Base-by-base conservation (phyloP, 2,329 filamentous ascomycete genomes). In the Microascus cirrosus region DNA sequence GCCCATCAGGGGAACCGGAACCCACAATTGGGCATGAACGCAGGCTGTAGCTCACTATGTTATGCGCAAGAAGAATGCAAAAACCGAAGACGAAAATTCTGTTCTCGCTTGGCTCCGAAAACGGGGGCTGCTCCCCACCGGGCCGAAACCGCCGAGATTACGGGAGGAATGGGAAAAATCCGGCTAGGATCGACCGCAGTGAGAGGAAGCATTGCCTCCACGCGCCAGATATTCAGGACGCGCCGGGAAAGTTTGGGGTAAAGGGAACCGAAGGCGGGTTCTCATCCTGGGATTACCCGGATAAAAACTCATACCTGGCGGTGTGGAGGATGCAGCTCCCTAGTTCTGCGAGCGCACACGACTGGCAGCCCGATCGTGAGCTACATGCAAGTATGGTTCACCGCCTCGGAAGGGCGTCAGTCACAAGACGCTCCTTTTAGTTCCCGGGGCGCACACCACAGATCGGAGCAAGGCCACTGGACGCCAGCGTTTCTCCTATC, bases 1-100 rank as follows among this genome's bases (percentile, higher is more conserved):
- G 3, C 36, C 36, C 36, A 12, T n/a, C 18, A 8, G 39, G 25
- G 50, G 20, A 34, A 32, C 8, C 15, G 51, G 12, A 36, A 10
- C 52, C 52, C 51, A 53, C 51, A 53, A 34, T 53, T 53, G 51
- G 51, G 51, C 51, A 53, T 53, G 24, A 53, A 53, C 18, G 45
- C 45, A 24, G 45, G 45, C 20, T 50, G 45, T n/a, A 5, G 11
- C n/a, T 50, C 22, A 20, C 8, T 22, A 20, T 20, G 18, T 22
- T 24, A 50, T 32, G 28, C 28, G 28, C n/a, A 50, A n/a, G 22
- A 50, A 20, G 22, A 20, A 22, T 24, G 20, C 20, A 50, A 42
- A 42, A 42, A 42, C 4, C 4, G 8, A 32, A 8, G 28, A 32
- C 28, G 28, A 32, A 32, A 32, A 32, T 8, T 32, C 28, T 32